Evolutionary conservation across 371 early-diverging fungal species (phyloP), one percentile per base, ranked within the genome.

Genomic region (Dichotomocladium elegans): DNA sequence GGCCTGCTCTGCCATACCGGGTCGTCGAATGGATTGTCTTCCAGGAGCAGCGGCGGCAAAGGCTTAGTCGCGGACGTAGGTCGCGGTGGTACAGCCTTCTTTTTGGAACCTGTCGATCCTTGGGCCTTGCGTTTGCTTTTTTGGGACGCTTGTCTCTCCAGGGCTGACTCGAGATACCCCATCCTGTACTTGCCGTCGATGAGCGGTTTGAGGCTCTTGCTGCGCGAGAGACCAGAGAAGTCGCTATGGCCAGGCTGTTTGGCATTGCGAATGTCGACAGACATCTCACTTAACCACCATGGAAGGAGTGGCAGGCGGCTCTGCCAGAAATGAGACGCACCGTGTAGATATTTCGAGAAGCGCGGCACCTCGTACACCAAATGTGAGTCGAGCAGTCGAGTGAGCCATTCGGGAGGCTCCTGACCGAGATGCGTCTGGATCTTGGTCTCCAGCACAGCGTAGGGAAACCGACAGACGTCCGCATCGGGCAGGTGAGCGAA

Each of bases 311-410:
- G 81, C 11, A 99, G 87, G 21, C 84, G 79, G 28, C 70, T 64
- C 50, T 89, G 89, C 57, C 96, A 86, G 47, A 99, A 84, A 12
- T 93, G 90, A 10, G 98, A 87, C 15, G 87, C 85, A 47, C 99
- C 99, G 71, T 99, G 99, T 44, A 98, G 80, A 75, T 93, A 99
- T 70, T 99, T 99, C 47, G 93, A 92, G 77, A 99, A 99, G 61
- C 96, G 95, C 34, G 98, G 98, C 3, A 98, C 97, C 35, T 94
- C 95, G 66, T 95, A 94, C 17, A 99, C 96, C 50, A 98, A 72
- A 45, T 88, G 83, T 34, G 90, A 87, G 31, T 91, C 84, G 60
- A 96, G 80, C 30, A 99, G 74, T 22, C 94, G 90, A 9, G 85
- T 77, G 21, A 99, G 92, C 99, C 99, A 99, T 53, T 87, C 81